phyloP scores from a whole-genome alignment of 768 basidiomycete genomes.

The Pisolithus sp. region DNA sequence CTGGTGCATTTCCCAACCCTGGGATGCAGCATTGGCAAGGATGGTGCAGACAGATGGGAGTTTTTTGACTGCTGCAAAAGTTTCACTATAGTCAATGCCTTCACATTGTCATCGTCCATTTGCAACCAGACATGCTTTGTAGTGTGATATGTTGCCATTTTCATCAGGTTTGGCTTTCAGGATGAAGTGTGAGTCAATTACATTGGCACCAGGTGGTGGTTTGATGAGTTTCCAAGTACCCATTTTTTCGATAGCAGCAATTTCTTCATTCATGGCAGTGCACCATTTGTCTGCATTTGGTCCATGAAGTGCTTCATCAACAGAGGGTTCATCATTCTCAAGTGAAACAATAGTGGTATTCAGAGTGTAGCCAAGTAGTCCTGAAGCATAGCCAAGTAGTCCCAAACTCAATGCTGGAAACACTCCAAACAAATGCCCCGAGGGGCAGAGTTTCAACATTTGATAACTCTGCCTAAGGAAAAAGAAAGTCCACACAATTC shows the following conservation, averaged over 20 bases:
- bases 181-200: background rate
- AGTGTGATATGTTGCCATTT: background rate
- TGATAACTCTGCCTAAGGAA: too few species aligned
- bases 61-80: slow-evolving; percentile 24
- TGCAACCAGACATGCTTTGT: slow-evolving; percentile 31
- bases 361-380: too few species aligned
- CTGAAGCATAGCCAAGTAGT: too few species aligned
- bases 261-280: slow-evolving; percentile 1
- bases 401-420: too few species aligned
- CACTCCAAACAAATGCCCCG: too few species aligned
- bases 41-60: slow-evolving; percentile 1
- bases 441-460: too few species aligned
- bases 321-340: slow-evolving; percentile 1
- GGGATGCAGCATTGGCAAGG: background rate
- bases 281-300: background rate
- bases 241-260: background rate
- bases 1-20: slow-evolving; percentile 12
- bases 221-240: background rate
- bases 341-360: background rate
- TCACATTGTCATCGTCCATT: slow-evolving; percentile 30
- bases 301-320: background rate
- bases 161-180: background rate
- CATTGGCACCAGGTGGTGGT: background rate
- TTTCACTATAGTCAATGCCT: slow-evolving; percentile 30
- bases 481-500: too few species aligned